These are phyloP conservation scores for Eucalyptus viminalis DNA, from an alignment of 345 rosid species.

Conservation along the genomic window DNA sequence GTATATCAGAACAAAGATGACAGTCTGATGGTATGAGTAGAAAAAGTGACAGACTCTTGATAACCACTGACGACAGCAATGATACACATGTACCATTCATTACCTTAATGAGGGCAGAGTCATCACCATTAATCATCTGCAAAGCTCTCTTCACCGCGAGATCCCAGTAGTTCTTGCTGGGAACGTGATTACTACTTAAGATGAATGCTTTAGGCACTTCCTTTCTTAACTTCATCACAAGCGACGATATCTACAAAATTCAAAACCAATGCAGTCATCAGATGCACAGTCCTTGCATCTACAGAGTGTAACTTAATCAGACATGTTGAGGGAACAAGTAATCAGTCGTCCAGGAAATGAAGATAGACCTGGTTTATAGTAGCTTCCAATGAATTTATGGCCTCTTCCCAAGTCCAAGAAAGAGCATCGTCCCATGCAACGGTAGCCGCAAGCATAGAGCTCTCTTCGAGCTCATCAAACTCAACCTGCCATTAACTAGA, in stretches of 20 bases:
- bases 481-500: slow-evolving; percentile 68
- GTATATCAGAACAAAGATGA: neutral
- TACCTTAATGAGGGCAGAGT: slow-evolving; percentile 60
- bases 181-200: slow-evolving; percentile 48
- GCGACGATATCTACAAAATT: slow-evolving; percentile 41
- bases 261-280: neutral
- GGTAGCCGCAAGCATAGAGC: slow-evolving; percentile 66
- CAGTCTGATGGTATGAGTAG: neutral
- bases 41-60: neutral
- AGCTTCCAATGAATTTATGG: slow-evolving; percentile 29
- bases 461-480: slow-evolving; percentile 63
- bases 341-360: neutral
- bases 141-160: slow-evolving; percentile 52
- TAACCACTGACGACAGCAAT: neutral
- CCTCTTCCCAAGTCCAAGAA: slow-evolving; percentile 48
- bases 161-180: slow-evolving; percentile 46
- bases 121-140: slow-evolving; percentile 35
- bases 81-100: too few relatives aligned
- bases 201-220: slow-evolving; percentile 38
- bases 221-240: slow-evolving; percentile 16
- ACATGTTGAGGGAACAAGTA: neutral
- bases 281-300: neutral
- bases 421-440: slow-evolving; percentile 70
- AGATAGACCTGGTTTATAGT: slow-evolving; percentile 23
- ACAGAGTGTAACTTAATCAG: accelerated